These are phyloP conservation scores for Fremontodendron californicum DNA, from an alignment of 345 rosid genomes.

Conservation along the genomic window DNA sequence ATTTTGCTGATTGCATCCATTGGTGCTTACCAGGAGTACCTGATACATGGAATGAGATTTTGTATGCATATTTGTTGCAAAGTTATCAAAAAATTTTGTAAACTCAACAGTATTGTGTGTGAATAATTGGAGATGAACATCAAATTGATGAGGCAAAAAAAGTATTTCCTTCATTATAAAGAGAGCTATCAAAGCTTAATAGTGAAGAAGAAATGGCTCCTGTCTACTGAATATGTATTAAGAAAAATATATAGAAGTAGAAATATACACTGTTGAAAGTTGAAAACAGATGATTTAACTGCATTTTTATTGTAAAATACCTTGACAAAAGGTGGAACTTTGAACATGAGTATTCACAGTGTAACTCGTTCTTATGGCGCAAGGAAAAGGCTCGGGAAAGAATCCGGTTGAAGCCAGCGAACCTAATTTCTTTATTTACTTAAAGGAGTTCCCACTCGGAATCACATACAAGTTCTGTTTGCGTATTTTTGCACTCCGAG, in stretches of 20 bases:
- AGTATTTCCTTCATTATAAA: neutral
- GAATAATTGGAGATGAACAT: neutral
- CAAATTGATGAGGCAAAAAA: neutral
- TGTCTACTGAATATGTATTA: neutral
- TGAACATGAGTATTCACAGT: neutral
- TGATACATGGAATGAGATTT: constrained; percentile 86
- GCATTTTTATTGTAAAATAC: neutral
- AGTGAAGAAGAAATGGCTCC: neutral
- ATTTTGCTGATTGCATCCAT: constrained; percentile 79
- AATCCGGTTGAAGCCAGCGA: neutral
- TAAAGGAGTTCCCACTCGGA: constrained; percentile 14
- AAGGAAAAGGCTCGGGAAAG: neutral
- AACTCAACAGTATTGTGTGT: neutral
- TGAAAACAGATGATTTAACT: neutral
- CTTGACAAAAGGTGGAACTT: neutral
- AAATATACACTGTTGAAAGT: neutral
- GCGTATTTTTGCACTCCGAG: neutral
- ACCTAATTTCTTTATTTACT: neutral
- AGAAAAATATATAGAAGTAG: neutral
- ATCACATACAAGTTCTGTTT: constrained; percentile 10
- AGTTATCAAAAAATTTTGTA: constrained; percentile 35
- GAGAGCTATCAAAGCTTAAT: neutral
- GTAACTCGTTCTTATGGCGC: neutral
- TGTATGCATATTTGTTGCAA: constrained; percentile 64
- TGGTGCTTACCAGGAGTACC: constrained; percentile 98